These are phyloP conservation scores for Cucurbita pepo DNA, from an alignment of 306 rosid genomes.

Conservation along the genomic window DNA sequence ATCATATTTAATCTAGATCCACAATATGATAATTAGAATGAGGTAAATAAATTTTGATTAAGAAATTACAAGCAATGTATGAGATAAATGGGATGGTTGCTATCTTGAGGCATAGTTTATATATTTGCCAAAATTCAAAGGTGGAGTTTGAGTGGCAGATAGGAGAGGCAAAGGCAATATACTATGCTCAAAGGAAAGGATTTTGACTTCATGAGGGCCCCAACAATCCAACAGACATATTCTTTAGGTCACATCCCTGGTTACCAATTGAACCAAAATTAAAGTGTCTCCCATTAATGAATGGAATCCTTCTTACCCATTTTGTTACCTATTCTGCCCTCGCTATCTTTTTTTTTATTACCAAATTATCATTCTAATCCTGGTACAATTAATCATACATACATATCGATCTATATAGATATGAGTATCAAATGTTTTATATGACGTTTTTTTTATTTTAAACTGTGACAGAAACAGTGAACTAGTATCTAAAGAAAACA, in stretches of 20 bases:
- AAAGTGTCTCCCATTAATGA: background rate
- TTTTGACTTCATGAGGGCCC: background rate
- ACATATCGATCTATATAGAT: too few species aligned
- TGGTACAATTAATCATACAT: background rate
- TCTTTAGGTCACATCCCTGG: background rate
- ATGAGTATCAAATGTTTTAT: too few species aligned
- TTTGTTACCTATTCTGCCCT: background rate
- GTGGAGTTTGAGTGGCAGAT: conserved; percentile 3
- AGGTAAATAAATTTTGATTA: background rate
- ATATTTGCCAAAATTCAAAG: background rate
- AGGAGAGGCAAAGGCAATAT: background rate
- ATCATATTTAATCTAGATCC: too few species aligned
- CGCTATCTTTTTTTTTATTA: background rate
- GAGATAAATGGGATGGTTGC: background rate
- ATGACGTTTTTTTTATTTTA: too few species aligned
- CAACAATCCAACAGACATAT: conserved; percentile 1
- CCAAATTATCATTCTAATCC: background rate
- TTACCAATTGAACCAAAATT: background rate
- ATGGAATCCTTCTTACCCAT: background rate
- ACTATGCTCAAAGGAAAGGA: background rate
- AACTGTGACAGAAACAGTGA: too few species aligned
- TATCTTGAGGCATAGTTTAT: background rate
- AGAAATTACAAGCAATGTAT: background rate
- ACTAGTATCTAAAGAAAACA: too few species aligned
- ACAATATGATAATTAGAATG: background rate